Base-by-base conservation (phyloP, 2,329 filamentous ascomycete species). In the Thielaviopsis ethacetica region DNA sequence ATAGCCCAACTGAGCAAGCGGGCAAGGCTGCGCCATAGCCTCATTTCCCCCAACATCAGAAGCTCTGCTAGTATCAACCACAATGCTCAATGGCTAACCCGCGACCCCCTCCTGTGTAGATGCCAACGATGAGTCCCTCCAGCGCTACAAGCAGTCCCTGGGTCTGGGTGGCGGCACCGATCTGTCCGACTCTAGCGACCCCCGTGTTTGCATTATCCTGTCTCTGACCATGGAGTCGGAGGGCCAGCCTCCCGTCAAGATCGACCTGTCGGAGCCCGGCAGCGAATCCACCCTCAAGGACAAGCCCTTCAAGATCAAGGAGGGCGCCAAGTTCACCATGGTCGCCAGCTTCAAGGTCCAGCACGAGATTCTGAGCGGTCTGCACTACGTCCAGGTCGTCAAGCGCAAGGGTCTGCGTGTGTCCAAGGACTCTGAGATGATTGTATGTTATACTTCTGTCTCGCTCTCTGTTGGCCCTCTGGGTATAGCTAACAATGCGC, bases 341-440 rank as follows among this genome's bases (percentile, higher is more conserved):
- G 90, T 87, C 70, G 91, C 86, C 61, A 82, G 82, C 63, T 98
- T 97, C 80, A 86, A 91, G 75, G 93, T 98, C 53, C 90, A 98
- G 77, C 90, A 96, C 71, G 87, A 97, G 73, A 91, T 98, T 65
- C 81, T 97, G 59, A 93, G 88, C 66, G 93, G 93, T 53, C 75
- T 98, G 69, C 94, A 96, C 76, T 98, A 97, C 72, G 81, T 98
- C 60, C 93, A 98, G 75, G 81, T 90, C 49, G 87, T 96, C 63
- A 95, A 93, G 80, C 80, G 91, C 66, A 90, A 90, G 78, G 87
- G 88, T 58, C 79, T 97, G 70, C 82, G 82, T 61, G 82, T 91
- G 62, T 88, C 86, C 76, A 98, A 96, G 81, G 86, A 93, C 68
- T 87, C 94, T 66, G 91, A 97, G 76, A 98, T 98, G 93, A 86